Evolutionary conservation across 441 rosid species (phyloP).

Genomic region (Syzygium syzygioides): DNA sequence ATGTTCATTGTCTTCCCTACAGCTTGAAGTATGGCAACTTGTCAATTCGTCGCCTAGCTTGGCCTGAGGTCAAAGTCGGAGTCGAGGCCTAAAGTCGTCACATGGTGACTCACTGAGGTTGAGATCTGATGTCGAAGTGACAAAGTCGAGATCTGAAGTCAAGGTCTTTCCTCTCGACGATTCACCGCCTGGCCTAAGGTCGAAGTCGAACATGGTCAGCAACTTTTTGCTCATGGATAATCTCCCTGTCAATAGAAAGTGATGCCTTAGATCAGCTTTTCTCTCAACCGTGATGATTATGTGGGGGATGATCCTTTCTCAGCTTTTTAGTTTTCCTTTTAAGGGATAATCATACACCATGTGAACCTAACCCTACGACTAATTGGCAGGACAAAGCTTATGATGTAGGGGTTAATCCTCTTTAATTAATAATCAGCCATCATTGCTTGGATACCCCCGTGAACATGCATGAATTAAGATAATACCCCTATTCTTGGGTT

Average conservation of each 20-base stretch:
- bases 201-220: too few species aligned
- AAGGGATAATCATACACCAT: not conserved
- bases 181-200: too few species aligned
- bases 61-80: too few species aligned
- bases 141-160: too few species aligned
- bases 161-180: too few species aligned
- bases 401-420: not conserved
- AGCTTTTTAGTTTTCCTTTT: not conserved
- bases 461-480: not conserved
- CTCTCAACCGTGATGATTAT: not conserved
- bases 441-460: not conserved
- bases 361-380: not conserved
- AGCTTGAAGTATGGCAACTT: rapidly evolving
- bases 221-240: not conserved
- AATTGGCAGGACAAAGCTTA: not conserved
- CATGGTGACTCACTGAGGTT: too few species aligned
- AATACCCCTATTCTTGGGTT: not conserved
- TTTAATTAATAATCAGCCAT: not conserved
- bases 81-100: too few species aligned
- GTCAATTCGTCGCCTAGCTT: too few species aligned
- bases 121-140: too few species aligned
- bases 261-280: not conserved
- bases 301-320: not conserved
- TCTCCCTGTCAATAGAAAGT: not conserved
- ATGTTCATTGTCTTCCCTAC: too few species aligned